Evolutionary conservation across 208 protist species (phyloP), one percentile per base, ranked within the genome.

Genomic region (Plasmodiophora brassicae): DNA sequence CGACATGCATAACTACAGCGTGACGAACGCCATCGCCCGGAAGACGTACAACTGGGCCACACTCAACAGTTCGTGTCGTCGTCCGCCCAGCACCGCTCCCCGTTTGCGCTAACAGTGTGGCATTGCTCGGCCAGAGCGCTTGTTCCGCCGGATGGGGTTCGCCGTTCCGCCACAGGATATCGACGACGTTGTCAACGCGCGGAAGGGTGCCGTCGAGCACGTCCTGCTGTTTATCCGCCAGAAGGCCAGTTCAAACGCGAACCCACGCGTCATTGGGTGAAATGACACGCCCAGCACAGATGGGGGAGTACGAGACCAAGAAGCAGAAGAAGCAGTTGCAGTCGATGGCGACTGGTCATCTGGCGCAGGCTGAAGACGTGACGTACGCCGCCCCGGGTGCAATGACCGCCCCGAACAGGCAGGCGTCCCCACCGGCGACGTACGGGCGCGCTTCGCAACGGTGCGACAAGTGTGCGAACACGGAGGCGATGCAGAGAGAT

Each of bases 1-100:
- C 0, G 96, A 99, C n/a, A 88, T 99, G 45, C 97, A 99, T 96
- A 99, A 99, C 94, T 99, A 98, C 91, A 92, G 91, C 0, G 93
- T 96, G 0, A 94, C 96, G 5, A 96, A 96, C 92, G 94, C 93
- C 0, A 90, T 91, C 1, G 84, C 86, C 44, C 94, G 97, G 85
- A 99, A 99, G 92, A 54, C 94, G 1, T 96, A 97, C 88, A 99
- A 99, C 92, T 99, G 97, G 97, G 72, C 95, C 39, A 98, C 96
- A 0, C 93, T 99, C 20, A 97, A 98, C 88, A 71, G 85, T 91
- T 57, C 38, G 86, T 88, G 43, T 25, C 50, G 25, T 57, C 50
- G 50, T 57, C 25, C 25, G 50, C 14, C 25, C 50, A 57, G 20
- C 14, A 25, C 50, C 50, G 25, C 25, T 57, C 20, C 20, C 50